These are phyloP conservation scores for Chloranthus sessilifolius DNA, from an alignment of 164 flowering plant genomes.

Conservation along the genomic window DNA sequence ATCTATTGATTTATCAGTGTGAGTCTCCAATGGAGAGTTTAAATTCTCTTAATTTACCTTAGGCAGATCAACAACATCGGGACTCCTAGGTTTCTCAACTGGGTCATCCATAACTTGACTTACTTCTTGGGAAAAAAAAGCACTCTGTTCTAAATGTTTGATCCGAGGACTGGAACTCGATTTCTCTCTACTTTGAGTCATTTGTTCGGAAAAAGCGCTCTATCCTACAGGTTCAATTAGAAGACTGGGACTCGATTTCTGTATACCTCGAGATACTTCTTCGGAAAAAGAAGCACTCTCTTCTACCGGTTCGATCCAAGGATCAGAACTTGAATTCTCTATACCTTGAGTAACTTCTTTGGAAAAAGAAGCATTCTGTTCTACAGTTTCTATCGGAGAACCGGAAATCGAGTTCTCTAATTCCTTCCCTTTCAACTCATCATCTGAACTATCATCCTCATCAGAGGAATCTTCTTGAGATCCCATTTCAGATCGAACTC, in stretches of 20 bases:
- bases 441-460: conserved; percentile 16
- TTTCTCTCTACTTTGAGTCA: neutral
- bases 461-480: neutral
- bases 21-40: conserved; percentile 7
- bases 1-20: conserved; percentile 9
- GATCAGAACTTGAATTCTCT: too few relatives aligned
- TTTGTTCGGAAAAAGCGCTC: neutral
- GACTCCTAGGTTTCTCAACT: conserved; percentile 4
- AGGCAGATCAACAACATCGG: conserved; percentile 9
- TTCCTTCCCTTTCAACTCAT: neutral
- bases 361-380: neutral
- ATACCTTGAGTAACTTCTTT: conserved; percentile 5
- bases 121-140: too few relatives aligned
- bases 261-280: too few relatives aligned
- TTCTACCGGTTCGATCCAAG: neutral
- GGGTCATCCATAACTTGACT: neutral
- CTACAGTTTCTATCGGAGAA: neutral
- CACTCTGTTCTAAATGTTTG: too few relatives aligned
- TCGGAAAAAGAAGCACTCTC: neutral
- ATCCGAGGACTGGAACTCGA: too few relatives aligned
- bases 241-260: too few relatives aligned
- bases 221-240: too few relatives aligned
- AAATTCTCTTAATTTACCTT: conserved; percentile 12
- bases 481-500: conserved; percentile 5
- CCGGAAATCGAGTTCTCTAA: neutral